Percentiles rank a stretch among this genome's conserved stretches.
phyloP scores from a whole-genome alignment of 2,329 filamentous ascomycete genomes.

The Cladophialophora chaetospira region DNA sequence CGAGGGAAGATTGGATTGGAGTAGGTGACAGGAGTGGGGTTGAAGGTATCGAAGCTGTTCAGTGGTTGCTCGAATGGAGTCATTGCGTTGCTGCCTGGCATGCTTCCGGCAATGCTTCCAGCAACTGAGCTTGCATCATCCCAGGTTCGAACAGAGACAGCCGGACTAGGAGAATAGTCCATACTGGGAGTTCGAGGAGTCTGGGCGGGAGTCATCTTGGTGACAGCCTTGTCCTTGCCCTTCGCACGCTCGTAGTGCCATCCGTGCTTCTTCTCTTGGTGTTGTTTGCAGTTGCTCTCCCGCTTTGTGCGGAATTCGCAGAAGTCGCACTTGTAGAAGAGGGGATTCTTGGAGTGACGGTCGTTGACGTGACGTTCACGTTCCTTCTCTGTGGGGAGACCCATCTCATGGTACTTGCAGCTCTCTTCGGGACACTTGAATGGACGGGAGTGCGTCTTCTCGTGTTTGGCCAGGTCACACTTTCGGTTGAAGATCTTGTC shows the following conservation, averaged over 20 bases:
- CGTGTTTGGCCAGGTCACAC: conserved; percentile 97
- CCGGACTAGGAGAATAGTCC: conserved; percentile 29
- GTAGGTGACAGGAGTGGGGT: conserved; percentile 24
- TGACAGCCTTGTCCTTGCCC: conserved; percentile 71
- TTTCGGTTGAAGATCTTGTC: conserved; percentile 92
- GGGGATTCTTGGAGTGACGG: conserved; percentile 80
- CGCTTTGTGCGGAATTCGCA: conserved; percentile 95
- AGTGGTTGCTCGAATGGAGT: conserved; percentile 32
- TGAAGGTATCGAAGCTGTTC: conserved; percentile 27
- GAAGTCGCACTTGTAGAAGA: conserved; percentile 81
- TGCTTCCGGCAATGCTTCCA: conserved; percentile 28
- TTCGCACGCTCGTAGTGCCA: conserved; percentile 92
- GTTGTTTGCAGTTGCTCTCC: conserved; percentile 95
- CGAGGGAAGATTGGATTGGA: conserved; percentile 31
- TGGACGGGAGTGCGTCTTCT: conserved; percentile 94
- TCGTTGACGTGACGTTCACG: conserved; percentile 95
- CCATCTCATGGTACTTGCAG: conserved; percentile 88
- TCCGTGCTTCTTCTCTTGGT: conserved; percentile 95
- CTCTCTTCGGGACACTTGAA: conserved; percentile 84
- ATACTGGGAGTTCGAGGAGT: conserved; percentile 63
- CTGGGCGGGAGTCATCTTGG: conserved; percentile 50
- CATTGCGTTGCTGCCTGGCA: conserved; percentile 26
- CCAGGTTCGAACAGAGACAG: conserved; percentile 35
- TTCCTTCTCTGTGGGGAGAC: conserved; percentile 98
- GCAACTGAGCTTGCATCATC: conserved; percentile 29